Evolutionary conservation across 306 rosid species (phyloP).

Genomic region (Ormosia emarginata): DNA sequence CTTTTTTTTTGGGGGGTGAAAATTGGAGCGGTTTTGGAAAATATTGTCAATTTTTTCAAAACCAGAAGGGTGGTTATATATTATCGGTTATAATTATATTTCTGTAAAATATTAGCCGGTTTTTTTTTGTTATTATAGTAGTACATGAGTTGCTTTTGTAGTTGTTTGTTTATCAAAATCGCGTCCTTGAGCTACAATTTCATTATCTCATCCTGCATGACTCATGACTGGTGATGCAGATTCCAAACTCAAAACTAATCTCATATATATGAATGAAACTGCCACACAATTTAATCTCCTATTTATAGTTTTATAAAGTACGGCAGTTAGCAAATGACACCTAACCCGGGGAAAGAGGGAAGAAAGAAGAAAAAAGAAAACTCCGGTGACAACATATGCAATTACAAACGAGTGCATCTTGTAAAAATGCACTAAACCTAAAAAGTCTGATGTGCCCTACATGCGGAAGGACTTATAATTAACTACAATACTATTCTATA

Average conservation of each 20-base stretch:
- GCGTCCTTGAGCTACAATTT: background rate
- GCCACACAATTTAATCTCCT: background rate
- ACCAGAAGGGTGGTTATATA: slow-evolving; percentile 17
- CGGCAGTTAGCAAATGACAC: background rate
- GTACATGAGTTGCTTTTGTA: slow-evolving; percentile 7
- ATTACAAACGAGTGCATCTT: background rate
- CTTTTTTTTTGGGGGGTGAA: slow-evolving; percentile 11
- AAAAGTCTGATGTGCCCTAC: background rate
- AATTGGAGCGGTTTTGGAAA: slow-evolving; percentile 43
- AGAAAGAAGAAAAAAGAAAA: background rate
- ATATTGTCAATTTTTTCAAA: slow-evolving; percentile 33
- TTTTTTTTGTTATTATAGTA: slow-evolving; percentile 14
- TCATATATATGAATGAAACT: background rate
- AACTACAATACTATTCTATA: background rate
- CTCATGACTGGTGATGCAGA: background rate
- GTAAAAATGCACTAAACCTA: background rate
- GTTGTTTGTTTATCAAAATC: background rate
- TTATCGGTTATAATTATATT: background rate
- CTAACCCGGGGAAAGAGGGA: background rate
- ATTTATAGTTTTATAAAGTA: background rate
- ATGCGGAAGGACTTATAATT: background rate
- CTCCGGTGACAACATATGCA: background rate
- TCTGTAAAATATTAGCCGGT: slow-evolving; percentile 30
- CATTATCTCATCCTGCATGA: background rate
- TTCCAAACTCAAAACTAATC: background rate